Conservation (phyloP, 129 eudicot genomes). For the Flaveria robusta region DNA sequence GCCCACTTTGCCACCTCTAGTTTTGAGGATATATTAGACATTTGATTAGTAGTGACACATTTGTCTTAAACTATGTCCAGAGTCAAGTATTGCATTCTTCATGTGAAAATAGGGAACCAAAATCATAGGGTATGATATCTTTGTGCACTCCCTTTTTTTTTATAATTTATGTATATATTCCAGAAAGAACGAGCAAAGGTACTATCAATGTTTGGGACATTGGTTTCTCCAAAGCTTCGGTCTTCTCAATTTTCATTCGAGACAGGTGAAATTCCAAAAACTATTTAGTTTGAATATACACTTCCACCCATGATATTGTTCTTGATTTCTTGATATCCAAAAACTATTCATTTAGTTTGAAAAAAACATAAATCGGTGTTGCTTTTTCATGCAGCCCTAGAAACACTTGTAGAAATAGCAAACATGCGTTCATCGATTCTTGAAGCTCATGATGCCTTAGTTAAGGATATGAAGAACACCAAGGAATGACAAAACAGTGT, state of each 20-base stretch:
- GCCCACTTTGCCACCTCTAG: too few relatives aligned
- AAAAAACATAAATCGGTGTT: not conserved
- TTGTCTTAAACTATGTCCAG: not conserved
- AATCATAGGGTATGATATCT: conserved; percentile 2
- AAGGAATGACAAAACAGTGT: conserved; percentile 18
- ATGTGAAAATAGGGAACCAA: not conserved
- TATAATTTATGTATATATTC: conserved; percentile 27
- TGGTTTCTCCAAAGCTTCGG: conserved; percentile 93
- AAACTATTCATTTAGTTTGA: not conserved
- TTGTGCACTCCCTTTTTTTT: not conserved
- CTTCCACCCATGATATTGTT: not conserved
- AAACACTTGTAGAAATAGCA: conserved; percentile 75
- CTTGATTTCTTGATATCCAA: not conserved
- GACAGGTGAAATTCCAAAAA: conserved; percentile 54
- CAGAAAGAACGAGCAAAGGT: conserved; percentile 70
- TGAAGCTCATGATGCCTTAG: conserved; percentile 55
- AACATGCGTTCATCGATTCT: conserved; percentile 67
- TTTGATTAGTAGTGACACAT: conserved; percentile 7
- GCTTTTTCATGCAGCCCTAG: conserved; percentile 59
- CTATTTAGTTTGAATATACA: not conserved
- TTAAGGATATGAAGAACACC: conserved; percentile 41
- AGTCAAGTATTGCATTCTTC: not conserved
- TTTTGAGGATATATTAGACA: not conserved
- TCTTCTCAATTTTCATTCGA: conserved; percentile 83
- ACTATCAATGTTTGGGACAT: conserved; percentile 76